These are phyloP conservation scores for Deinandra increscens DNA, from an alignment of 129 eudicot genomes.

Conservation along the genomic window DNA sequence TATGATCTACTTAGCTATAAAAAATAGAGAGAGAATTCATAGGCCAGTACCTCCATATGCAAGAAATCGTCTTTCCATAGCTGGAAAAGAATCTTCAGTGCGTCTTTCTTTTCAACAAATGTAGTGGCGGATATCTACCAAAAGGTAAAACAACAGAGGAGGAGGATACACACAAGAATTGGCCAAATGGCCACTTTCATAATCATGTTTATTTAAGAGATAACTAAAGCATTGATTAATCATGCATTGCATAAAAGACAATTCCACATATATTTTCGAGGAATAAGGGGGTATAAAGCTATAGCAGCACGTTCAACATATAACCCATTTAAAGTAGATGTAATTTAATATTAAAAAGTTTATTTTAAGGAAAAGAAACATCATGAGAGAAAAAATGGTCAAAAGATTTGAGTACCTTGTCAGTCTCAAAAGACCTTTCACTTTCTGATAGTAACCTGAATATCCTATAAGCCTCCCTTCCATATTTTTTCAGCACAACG, in stretches of 20 bases:
- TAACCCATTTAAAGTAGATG: not conserved
- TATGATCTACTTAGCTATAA: not conserved
- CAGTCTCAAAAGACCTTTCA: conserved; percentile 59
- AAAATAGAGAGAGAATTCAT: not conserved
- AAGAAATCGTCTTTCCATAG: conserved; percentile 80
- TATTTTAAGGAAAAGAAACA: not conserved
- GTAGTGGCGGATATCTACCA: conserved; percentile 56
- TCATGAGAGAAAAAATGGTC: not conserved
- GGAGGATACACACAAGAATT: not conserved
- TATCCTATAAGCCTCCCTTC: conserved; percentile 82
- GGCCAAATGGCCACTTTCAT: not conserved
- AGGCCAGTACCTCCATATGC: conserved; percentile 69
- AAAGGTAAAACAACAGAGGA: conserved; percentile 5
- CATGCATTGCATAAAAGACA: not conserved
- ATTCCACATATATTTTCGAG: not conserved
- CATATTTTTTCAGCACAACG: conserved; percentile 71
- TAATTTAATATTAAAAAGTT: not conserved
- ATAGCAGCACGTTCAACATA: not conserved
- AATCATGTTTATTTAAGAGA: not conserved
- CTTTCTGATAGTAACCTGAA: conserved; percentile 62
- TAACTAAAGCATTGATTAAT: not conserved
- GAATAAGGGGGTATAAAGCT: not conserved
- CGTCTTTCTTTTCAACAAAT: conserved; percentile 86
- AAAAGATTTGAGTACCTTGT: conserved; percentile 54
- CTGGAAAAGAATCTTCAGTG: conserved; percentile 55